Conservation (phyloP, 495 filamentous ascomycete genomes). For the Pseudotulostoma volvatum region DNA sequence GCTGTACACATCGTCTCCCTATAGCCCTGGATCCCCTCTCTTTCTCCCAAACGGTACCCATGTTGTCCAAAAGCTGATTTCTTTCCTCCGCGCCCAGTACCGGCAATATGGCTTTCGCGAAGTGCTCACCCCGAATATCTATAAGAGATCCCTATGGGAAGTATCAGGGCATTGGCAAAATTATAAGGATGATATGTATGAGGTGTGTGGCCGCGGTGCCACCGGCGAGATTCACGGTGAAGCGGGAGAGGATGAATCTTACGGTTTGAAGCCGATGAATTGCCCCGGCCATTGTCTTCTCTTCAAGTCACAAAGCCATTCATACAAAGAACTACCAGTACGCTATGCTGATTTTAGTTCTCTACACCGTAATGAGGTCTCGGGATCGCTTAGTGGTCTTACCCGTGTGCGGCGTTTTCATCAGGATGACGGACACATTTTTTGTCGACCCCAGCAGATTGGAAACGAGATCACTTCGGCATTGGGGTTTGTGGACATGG, state of each 20-base stretch:
- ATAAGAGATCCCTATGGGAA: conserved; percentile 82
- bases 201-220: conserved; percentile 51
- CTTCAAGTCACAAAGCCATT: conserved; percentile 54
- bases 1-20: conserved; percentile 60
- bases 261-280: conserved; percentile 93
- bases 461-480: conserved; percentile 62
- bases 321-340: conserved; percentile 71
- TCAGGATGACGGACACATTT: conserved; percentile 92
- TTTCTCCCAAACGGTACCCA: conserved; percentile 75
- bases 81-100: conserved; percentile 79
- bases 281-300: conserved; percentile 89
- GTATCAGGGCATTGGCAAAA: conserved; percentile 85
- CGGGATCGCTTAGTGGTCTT: conserved; percentile 69
- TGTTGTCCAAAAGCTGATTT: conserved; percentile 72
- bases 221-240: conserved; percentile 29
- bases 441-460: conserved; percentile 75
- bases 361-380: conserved; percentile 79
- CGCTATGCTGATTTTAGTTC: conserved; percentile 89
- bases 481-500: conserved; percentile 62
- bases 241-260: conserved; percentile 52
- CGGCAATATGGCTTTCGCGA: conserved; percentile 77
- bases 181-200: conserved; percentile 91
- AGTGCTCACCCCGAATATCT: conserved; percentile 85
- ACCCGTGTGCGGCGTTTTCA: conserved; percentile 87
- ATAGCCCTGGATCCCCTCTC: conserved; percentile 77